Evolutionary conservation across 2,329 filamentous ascomycete genomes (phyloP).

Genomic region (Chaetomiaceae sp.): DNA sequence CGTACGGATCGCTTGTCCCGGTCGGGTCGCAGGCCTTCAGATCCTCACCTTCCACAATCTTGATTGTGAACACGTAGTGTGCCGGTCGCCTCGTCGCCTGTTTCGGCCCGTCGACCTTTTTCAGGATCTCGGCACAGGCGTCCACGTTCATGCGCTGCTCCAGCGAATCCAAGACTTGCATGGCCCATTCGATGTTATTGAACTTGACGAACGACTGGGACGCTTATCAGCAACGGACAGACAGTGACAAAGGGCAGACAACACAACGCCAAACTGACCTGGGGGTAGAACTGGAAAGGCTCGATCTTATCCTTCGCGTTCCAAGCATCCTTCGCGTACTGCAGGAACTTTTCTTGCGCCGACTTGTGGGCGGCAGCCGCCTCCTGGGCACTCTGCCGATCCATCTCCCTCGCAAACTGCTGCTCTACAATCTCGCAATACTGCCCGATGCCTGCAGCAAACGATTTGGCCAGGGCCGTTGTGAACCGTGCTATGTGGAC

Average conservation of each 20-base stretch:
- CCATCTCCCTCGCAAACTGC: conserved; percentile 86
- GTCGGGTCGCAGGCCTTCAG: conserved; percentile 97
- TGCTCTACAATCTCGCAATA: conserved; percentile 92
- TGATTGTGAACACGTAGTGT: conserved; percentile 97
- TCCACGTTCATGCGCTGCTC: conserved; percentile 90
- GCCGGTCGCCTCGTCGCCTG: conserved; percentile 60
- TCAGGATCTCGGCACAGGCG: conserved; percentile 76
- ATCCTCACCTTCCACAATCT: conserved; percentile 96
- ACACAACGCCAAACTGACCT: too few relatives aligned
- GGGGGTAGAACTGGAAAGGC: conserved; percentile 92
- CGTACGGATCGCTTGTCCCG: conserved; percentile 91
- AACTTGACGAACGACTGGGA: conserved; percentile 90
- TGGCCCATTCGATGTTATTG: conserved; percentile 95
- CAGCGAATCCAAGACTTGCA: conserved; percentile 84
- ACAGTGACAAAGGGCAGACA: too few relatives aligned
- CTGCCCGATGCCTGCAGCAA: conserved; percentile 73
- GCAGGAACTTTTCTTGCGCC: conserved; percentile 87
- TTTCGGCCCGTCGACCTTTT: conserved; percentile 64
- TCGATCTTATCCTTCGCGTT: conserved; percentile 88
- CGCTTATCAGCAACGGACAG: background rate
- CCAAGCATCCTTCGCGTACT: conserved; percentile 90
- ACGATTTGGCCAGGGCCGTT: conserved; percentile 82
- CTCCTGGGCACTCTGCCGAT: conserved; percentile 82
- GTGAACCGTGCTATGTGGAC: conserved; percentile 95
- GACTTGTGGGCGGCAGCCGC: conserved; percentile 71